Conservation (phyloP, 805 yeast species). For the Starmera pachycereana region DNA sequence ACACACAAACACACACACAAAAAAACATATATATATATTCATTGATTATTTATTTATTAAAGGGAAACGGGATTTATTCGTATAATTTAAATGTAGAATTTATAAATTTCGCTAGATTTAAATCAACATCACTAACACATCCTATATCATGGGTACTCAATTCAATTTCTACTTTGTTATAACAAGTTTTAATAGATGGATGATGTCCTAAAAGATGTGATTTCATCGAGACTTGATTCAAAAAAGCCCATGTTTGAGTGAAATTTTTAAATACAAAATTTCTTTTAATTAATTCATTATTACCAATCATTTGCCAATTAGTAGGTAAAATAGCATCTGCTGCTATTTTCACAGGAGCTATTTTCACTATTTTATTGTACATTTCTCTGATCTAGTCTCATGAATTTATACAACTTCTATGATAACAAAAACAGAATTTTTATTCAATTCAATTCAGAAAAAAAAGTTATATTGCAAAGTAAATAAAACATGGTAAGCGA, state of each 20-base stretch:
- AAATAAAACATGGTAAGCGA: no score
- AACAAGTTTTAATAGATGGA: constrained; percentile 52
- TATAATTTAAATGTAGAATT: background rate
- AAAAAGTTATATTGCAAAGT: no score
- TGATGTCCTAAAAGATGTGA: constrained; percentile 58
- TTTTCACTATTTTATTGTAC: constrained; percentile 28
- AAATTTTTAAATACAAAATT: constrained; percentile 36
- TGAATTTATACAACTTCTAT: no score
- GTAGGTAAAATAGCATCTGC: constrained; percentile 2
- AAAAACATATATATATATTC: no score
- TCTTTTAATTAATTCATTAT: constrained; percentile 17
- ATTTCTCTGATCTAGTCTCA: constrained; percentile 14
- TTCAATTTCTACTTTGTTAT: constrained; percentile 43
- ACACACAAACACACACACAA: no score
- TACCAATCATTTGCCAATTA: constrained; percentile 16
- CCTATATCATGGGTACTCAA: constrained; percentile 58
- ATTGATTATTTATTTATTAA: background rate
- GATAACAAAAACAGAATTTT: no score
- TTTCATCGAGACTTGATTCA: constrained; percentile 45
- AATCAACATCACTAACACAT: constrained; percentile 44
- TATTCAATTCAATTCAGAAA: no score
- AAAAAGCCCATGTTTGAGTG: constrained; percentile 55
- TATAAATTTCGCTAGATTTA: constrained; percentile 38
- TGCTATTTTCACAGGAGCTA: constrained; percentile 19
- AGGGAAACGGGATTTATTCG: background rate